These are phyloP conservation scores for Candida gigantensis DNA, from an alignment of 1,139 yeast genomes.

Conservation along the genomic window DNA sequence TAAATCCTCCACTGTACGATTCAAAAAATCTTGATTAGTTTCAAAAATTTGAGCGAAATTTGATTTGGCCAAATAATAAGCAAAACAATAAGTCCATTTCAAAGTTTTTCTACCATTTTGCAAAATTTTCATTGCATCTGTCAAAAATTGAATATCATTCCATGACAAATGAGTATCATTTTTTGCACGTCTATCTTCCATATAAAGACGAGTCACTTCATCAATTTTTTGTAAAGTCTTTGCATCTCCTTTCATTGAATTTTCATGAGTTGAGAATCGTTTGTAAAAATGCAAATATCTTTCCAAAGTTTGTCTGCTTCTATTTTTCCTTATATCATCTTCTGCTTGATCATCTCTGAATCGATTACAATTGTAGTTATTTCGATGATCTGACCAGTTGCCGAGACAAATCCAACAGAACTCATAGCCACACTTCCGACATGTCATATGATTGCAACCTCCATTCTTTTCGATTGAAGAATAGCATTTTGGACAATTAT, in stretches of 20 bases:
- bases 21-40: constrained; percentile 69
- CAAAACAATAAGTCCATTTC: constrained; percentile 90
- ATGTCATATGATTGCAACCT: constrained; percentile 95
- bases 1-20: constrained; percentile 74
- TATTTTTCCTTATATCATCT: constrained; percentile 32
- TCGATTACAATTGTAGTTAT: constrained; percentile 66
- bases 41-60: constrained; percentile 65
- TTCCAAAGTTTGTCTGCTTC: constrained; percentile 48
- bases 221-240: constrained; percentile 65
- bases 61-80: constrained; percentile 60
- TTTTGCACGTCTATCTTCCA: constrained; percentile 43
- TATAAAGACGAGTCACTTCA: constrained; percentile 55
- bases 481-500: constrained; percentile 72
- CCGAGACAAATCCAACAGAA: constrained; percentile 95
- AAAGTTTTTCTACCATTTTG: constrained; percentile 73
- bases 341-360: constrained; percentile 36
- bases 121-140: constrained; percentile 67
- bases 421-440: constrained; percentile 73
- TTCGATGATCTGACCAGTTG: constrained; percentile 74
- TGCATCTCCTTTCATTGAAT: constrained; percentile 73
- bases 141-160: constrained; percentile 86
- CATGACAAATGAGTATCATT: constrained; percentile 55
- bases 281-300: constrained; percentile 78
- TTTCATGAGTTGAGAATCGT: constrained; percentile 74
- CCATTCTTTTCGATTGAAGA: constrained; percentile 80